Conservation (phyloP, 148 eudicot species). For the Nepenthes mirabilis region DNA sequence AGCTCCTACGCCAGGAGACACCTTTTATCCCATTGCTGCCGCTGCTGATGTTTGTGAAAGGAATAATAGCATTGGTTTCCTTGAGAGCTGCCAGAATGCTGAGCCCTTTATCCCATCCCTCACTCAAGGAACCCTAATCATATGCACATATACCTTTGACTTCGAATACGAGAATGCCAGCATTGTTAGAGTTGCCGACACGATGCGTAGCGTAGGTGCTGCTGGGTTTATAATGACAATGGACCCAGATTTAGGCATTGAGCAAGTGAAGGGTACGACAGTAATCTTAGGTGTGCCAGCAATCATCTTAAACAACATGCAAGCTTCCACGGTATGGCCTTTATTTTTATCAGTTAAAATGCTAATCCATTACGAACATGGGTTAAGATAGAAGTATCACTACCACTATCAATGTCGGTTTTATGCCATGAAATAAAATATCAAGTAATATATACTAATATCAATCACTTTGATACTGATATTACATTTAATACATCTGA, state of each 20-base stretch:
- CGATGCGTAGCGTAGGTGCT: constrained; percentile 32
- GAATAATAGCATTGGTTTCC: constrained; percentile 27
- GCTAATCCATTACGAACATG: too few relatives aligned
- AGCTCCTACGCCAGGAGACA: constrained; percentile 46
- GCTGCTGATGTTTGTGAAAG: constrained; percentile 44
- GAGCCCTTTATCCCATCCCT: constrained; percentile 29
- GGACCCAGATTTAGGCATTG: constrained; percentile 46
- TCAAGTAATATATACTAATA: too few relatives aligned
- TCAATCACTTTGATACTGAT: too few relatives aligned
- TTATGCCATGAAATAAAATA: too few relatives aligned
- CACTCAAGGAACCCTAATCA: constrained; percentile 46
- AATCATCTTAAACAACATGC: constrained; percentile 36
- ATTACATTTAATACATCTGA: too few relatives aligned
- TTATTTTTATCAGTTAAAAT: background rate
- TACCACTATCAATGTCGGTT: too few relatives aligned
- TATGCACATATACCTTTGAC: constrained; percentile 52
- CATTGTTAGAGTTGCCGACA: constrained; percentile 41
- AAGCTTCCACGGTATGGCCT: constrained; percentile 42
- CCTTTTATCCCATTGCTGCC: constrained; percentile 37
- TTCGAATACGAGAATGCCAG: constrained; percentile 48
- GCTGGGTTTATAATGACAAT: constrained; percentile 58
- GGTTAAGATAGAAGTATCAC: too few relatives aligned
- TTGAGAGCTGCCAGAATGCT: constrained; percentile 45
- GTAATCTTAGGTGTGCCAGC: constrained; percentile 39
- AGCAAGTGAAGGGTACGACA: constrained; percentile 47